Percentiles rank a stretch among this genome's conserved stretches.
Evolutionary conservation across 2,329 filamentous ascomycete genomes (phyloP).

Genomic region (Akanthomyces muscarius): DNA sequence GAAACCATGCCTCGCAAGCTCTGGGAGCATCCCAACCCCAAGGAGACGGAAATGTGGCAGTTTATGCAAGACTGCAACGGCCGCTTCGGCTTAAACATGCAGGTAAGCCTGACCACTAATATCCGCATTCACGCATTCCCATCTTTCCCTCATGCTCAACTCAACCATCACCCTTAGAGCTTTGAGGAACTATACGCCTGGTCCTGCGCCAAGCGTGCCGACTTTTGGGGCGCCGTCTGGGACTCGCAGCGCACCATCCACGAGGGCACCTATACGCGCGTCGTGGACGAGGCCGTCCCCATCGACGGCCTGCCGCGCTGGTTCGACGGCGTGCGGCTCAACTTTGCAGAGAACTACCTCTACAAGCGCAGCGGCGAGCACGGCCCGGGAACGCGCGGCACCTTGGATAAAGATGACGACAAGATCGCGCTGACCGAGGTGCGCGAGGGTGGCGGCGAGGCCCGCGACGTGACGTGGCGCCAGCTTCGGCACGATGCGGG

Average conservation of each 20-base stretch:
- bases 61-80: slow-evolving; percentile 65
- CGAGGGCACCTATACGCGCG: slow-evolving; percentile 52
- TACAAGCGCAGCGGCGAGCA: slow-evolving; percentile 47
- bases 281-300: slow-evolving; percentile 65
- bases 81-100: slow-evolving; percentile 51
- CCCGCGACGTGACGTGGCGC: slow-evolving; percentile 61
- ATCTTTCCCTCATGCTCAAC: neutral
- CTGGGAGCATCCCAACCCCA: slow-evolving; percentile 62
- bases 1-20: slow-evolving; percentile 53
- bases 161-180: slow-evolving; percentile 38
- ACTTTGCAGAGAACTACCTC: slow-evolving; percentile 78
- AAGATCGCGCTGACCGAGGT: slow-evolving; percentile 70
- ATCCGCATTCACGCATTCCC: too few species aligned
- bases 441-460: slow-evolving; percentile 58
- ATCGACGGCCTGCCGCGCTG: slow-evolving; percentile 71
- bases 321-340: slow-evolving; percentile 71
- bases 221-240: slow-evolving; percentile 66
- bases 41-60: slow-evolving; percentile 59
- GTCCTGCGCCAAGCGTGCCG: slow-evolving; percentile 56
- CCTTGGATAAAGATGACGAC: slow-evolving; percentile 62
- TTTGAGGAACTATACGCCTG: slow-evolving; percentile 69
- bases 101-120: slow-evolving; percentile 38
- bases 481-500: slow-evolving; percentile 59
- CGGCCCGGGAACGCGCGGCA: slow-evolving; percentile 45
- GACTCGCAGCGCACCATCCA: slow-evolving; percentile 58